phyloP scores from a whole-genome alignment of 805 yeast species.

The Maudiozyma bulderi region DNA sequence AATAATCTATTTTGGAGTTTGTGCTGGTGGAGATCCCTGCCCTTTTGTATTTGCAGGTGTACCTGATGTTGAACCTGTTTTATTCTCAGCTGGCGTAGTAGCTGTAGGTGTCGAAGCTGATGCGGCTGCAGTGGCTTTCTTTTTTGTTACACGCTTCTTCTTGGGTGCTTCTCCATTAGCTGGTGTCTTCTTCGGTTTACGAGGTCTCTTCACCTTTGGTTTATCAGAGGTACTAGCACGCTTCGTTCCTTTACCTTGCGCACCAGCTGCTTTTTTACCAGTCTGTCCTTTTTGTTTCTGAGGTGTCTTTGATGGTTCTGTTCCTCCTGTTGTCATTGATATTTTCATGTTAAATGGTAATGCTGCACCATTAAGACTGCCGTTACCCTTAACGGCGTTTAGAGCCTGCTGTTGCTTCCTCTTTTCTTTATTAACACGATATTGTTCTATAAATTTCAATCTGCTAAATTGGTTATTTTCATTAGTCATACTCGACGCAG shows the following conservation, averaged over 20 bases:
- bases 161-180: slow-evolving; percentile 14
- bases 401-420: slow-evolving; percentile 33
- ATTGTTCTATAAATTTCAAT: slow-evolving; percentile 78
- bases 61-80: neutral
- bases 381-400: slow-evolving; percentile 14
- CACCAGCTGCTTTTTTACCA: slow-evolving; percentile 12
- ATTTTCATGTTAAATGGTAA: slow-evolving; percentile 25
- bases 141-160: slow-evolving; percentile 19
- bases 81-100: slow-evolving; percentile 1
- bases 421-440: slow-evolving; percentile 57
- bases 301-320: slow-evolving; percentile 23
- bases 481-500: slow-evolving; percentile 23
- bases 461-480: slow-evolving; percentile 66
- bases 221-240: slow-evolving; percentile 11
- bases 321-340: slow-evolving; percentile 24
- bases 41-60: neutral
- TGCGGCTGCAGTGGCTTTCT: slow-evolving; percentile 9
- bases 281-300: slow-evolving; percentile 27
- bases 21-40: neutral
- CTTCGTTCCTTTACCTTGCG: neutral
- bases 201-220: slow-evolving; percentile 23
- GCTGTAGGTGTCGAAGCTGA: slow-evolving; percentile 5
- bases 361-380: slow-evolving; percentile 8
- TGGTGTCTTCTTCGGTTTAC: slow-evolving; percentile 23
- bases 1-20: neutral